A percentile compares a stretch with the other conserved stretches of the same genome.
Conservation (phyloP, 2,329 filamentous ascomycete species). For the Colletotrichum godetiae region DNA sequence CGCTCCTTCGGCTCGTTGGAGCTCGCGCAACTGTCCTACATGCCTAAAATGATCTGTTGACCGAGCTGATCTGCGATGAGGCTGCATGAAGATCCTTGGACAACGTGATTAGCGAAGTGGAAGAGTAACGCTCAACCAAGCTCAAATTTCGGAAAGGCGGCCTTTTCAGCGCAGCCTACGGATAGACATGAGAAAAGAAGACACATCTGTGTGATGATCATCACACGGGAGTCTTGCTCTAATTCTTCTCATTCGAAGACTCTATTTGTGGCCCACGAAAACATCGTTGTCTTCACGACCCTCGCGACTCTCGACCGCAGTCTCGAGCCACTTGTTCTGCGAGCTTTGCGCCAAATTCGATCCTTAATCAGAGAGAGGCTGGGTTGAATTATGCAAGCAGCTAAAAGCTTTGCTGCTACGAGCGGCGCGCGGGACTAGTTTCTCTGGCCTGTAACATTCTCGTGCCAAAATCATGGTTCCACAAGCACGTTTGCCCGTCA, state of each 20-base stretch:
- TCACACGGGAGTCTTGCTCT: background rate
- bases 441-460: background rate
- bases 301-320: background rate
- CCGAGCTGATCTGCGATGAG: conserved; percentile 5
- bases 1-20: background rate
- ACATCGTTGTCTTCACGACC: background rate
- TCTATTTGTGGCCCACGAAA: background rate
- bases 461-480: conserved; percentile 1
- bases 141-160: background rate
- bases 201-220: background rate
- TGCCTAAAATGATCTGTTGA: conserved; percentile 7
- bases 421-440: background rate
- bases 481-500: conserved; percentile 3
- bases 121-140: background rate
- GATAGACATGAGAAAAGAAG: background rate
- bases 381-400: background rate
- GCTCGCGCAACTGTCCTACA: background rate
- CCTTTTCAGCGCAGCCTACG: background rate
- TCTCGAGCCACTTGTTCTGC: background rate
- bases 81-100: background rate
- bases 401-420: background rate
- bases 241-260: background rate
- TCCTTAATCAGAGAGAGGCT: background rate
- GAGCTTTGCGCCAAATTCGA: background rate
- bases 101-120: background rate